Evolutionary conservation across 371 early-diverging fungal species (phyloP).

Genomic region (Fennellomyces sp.): DNA sequence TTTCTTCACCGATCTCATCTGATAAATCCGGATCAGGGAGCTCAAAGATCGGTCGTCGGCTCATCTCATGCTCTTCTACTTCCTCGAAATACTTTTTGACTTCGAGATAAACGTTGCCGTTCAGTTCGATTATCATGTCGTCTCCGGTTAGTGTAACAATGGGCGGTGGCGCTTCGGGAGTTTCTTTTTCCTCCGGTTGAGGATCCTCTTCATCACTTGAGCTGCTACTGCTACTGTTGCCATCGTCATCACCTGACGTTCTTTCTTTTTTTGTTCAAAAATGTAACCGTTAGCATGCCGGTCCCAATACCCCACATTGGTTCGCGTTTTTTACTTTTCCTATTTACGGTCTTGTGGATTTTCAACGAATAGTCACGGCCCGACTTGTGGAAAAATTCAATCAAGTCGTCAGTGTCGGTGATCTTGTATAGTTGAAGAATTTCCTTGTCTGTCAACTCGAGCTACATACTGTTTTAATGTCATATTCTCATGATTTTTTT

Average conservation of each 20-base stretch:
- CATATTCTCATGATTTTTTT: no score
- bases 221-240: neutral
- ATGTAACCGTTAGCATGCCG: no score
- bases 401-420: conserved; percentile 41
- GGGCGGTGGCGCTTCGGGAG: neutral
- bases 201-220: conserved; percentile 1
- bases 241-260: neutral
- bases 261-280: conserved; percentile 8
- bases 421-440: conserved; percentile 14
- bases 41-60: conserved; percentile 33
- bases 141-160: neutral
- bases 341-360: conserved; percentile 42
- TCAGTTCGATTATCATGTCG: conserved; percentile 34
- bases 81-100: conserved; percentile 22
- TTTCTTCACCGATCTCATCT: conserved; percentile 49
- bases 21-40: conserved; percentile 53
- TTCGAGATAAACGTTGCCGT: conserved; percentile 45
- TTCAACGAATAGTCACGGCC: conserved; percentile 42
- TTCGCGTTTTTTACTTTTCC: conserved; percentile 8
- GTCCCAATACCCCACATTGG: no score
- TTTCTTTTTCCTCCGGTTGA: neutral
- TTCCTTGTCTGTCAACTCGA: conserved; percentile 34
- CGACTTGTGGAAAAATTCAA: conserved; percentile 44
- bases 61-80: conserved; percentile 3
- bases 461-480: no score